Percentiles rank a stretch among this genome's conserved stretches.
These are phyloP conservation scores for Iberis pinnata DNA, from an alignment of 345 rosid species.

Conservation along the genomic window DNA sequence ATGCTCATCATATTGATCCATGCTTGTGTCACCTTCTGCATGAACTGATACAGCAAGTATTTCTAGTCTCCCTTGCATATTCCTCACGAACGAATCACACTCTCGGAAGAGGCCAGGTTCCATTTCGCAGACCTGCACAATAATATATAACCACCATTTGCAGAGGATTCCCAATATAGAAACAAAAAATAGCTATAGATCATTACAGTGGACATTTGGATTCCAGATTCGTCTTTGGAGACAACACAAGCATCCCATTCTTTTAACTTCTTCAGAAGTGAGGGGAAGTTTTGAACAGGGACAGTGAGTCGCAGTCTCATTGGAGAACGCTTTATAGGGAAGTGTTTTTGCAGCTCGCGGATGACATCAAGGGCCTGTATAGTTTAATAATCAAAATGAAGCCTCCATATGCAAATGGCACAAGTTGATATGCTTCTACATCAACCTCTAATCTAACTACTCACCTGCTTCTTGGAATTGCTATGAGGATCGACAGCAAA, in stretches of 20 bases:
- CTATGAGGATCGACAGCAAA: slow-evolving; percentile 85
- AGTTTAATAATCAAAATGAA: slow-evolving; percentile 3
- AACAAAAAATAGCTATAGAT: too few species aligned
- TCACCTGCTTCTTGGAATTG: slow-evolving; percentile 91
- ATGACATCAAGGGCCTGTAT: slow-evolving; percentile 85
- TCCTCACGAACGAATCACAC: slow-evolving; percentile 73
- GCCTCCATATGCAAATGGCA: neutral
- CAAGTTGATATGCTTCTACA: neutral
- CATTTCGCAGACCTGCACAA: slow-evolving; percentile 67
- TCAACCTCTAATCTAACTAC: neutral
- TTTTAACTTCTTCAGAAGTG: slow-evolving; percentile 55
- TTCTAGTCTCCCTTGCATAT: slow-evolving; percentile 75
- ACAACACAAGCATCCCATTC: slow-evolving; percentile 55
- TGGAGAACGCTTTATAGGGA: slow-evolving; percentile 83
- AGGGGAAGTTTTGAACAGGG: slow-evolving; percentile 35
- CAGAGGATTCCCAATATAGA: neutral
- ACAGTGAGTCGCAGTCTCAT: slow-evolving; percentile 71
- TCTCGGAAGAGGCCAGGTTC: slow-evolving; percentile 79
- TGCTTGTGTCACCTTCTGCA: slow-evolving; percentile 77
- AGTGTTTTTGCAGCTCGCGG: slow-evolving; percentile 90
- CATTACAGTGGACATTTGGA: slow-evolving; percentile 66
- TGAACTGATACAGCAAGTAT: slow-evolving; percentile 85
- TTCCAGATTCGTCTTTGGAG: slow-evolving; percentile 73
- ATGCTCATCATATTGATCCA: slow-evolving; percentile 66
- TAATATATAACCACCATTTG: neutral